Base-by-base conservation (phyloP, 2,329 filamentous ascomycete species). In the Penicillium sp. region DNA sequence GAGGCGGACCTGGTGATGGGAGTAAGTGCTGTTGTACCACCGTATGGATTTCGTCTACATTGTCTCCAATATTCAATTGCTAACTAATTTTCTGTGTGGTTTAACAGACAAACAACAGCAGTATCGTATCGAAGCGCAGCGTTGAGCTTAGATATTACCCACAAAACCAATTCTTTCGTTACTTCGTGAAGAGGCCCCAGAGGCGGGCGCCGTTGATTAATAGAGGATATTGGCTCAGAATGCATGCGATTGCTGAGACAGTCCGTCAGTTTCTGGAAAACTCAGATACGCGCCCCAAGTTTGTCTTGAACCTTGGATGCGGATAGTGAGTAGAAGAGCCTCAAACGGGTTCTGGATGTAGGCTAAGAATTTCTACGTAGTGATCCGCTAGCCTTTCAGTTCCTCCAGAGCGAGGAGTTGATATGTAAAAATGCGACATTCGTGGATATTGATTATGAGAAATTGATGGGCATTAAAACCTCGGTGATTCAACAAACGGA, bases 71-170 rank as follows among this genome's bases (percentile, higher is more conserved):
- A 6, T 21, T 8, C 8, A 40, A 38, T 33, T 21, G 20, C 40
- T 43, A 11, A 24, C 35, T 18, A 43, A 43, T 9, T 23, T 21
- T 12, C 18, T 43, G 38, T 43, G 24, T 42, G 38, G 20, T 43
- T 43, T 8, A 43, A 43, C n/a, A 89, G 83, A 97, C 91, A 57
- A 96, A 96, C 70, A 92, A 86, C 69, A 93, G 89, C 73, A 95
- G 90, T 67, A 96, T 96, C 63, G 87, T 92, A 16, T 96, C 91
- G 14, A 97, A 97, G 71, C 81, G 91, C 63, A 94, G 91, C 65
- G 92, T 97, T n/a, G 91, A 96, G 68, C 87, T 87, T 64, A 78
- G 96, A 14, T 97, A 97, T 71, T 87, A 89, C 67, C 81, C 87
- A 35, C 85, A 95, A 66, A 83, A 88, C 26, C 89, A 95, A 69